Evolutionary conservation across 768 basidiomycete species (phyloP), one percentile per base, ranked within the genome.

Genomic region (Tulasnella calospora): DNA sequence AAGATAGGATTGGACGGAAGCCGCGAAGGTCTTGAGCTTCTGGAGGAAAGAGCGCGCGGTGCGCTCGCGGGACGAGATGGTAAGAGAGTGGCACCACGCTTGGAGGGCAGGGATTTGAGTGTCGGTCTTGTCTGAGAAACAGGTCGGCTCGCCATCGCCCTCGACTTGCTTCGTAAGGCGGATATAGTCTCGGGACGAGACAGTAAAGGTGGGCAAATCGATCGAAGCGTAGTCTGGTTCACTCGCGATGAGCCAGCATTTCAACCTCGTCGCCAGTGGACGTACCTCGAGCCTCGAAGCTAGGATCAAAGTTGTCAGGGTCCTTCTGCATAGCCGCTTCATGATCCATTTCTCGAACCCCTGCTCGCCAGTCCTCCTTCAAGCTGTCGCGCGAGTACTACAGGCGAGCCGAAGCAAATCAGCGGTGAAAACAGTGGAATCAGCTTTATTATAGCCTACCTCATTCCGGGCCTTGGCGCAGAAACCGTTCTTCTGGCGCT

Each of bases 171-270:
- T 84, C 61, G 86, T 89, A 33, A 90, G 82, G 57, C 90, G 85
- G 23, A 90, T 86, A 80, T 91, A 91, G 82, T 91, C 90, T 23
- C 90, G 86, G 55, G 88, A 87, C 0, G 90, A 91, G 78, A 86
- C 87, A 23, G 89, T 89, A 82, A 91, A 91, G 15, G 90, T 89
- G 2, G 90, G 90, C 5, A 91, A 86, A 79, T 90, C 85, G 75
- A 91, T 90, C 1, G 85, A 86, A 38, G 87, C 86, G 80, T 91
- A 91, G 81, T 91, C 90, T 90, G 72, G 30, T 41, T 47, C 35
- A 27, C 15, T 35, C 27, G 71, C 38, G 35, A 69, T 55, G 67
- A 51, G 27, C 33, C 19, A 41, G 57, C 19, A 7, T 46, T 33
- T 27, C 73, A 0, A 10, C 1, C 3, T 74, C 80, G 2, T 17